Base-by-base conservation (phyloP, 139 green algal genomes). In the Zygnema cylindricum region DNA sequence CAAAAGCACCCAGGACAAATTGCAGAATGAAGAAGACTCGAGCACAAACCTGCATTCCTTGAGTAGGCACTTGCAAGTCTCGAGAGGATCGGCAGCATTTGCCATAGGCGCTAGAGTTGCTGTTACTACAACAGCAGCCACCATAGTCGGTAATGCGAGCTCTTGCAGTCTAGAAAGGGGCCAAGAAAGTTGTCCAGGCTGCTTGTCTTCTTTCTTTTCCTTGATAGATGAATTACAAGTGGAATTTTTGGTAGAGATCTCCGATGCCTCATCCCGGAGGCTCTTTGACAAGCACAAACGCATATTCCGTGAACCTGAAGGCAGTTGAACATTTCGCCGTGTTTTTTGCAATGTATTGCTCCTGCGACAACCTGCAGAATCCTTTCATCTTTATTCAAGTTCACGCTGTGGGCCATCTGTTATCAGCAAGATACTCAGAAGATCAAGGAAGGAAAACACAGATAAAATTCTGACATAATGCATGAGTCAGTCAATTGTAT, bases 51-150 rank as follows among this genome's bases (percentile, higher is more conserved):
- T 85, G 85, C 85, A 89, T 16, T 89, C 38, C 21, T 85, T 49
- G 25, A 89, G n/a, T 16, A 89, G 85, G 39, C 85, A 89, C 2
- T n/a, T 73, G 25, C 85, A 89, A 35, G 75, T 89, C 40, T 85
- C 76, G 30, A 89, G 73, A n/a, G 85, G 41, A 69, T 89, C 85
- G 0, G 55, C 83, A 82, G 83, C 83, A 33, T 55, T 32, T 30
- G 81, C 81, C 42, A 16, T 25, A 79, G 36, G 71, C 21, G 21
- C 71, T 16, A 63, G 16, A 63, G 16, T 16, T 25, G 49, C 49
- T 16, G 7, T 16, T 63, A 16, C 49, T 63, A 63, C 49, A 25
- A 63, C 49, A 7, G 49, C 49, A 63, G 49, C 49, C 16, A 16
- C 49, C 7, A 63, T 63, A 7, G 49, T 16, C 49, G 49, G 49